A percentile compares a stretch with the other conserved stretches of the same genome.
These are phyloP conservation scores for Apiotrichum akiyoshidainum DNA, from an alignment of 1,284 basidiomycete genomes.

Conservation along the genomic window DNA sequence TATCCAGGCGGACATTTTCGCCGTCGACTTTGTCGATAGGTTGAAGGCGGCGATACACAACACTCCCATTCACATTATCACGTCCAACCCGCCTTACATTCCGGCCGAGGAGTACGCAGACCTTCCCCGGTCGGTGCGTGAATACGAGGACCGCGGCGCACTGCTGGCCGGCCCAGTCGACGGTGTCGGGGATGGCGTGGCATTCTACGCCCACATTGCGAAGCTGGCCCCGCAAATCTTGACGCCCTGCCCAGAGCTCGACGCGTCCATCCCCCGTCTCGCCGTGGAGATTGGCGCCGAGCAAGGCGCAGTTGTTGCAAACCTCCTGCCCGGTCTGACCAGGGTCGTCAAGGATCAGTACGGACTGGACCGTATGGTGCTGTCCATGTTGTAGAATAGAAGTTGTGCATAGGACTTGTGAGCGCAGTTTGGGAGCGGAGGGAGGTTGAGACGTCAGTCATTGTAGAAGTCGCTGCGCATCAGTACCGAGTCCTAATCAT, in stretches of 20 bases:
- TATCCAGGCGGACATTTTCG: constrained; percentile 55
- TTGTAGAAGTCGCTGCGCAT: no score
- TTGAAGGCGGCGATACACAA: constrained; percentile 35
- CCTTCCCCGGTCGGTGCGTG: constrained; percentile 65
- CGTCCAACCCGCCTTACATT: constrained; percentile 93
- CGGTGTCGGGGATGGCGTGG: constrained; percentile 66
- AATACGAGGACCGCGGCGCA: constrained; percentile 74
- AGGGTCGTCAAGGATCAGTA: constrained; percentile 76
- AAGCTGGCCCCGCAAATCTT: constrained; percentile 55
- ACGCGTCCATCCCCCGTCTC: constrained; percentile 46
- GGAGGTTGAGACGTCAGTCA: no score
- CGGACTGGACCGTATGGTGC: constrained; percentile 55
- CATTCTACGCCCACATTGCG: constrained; percentile 73
- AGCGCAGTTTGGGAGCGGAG: no score
- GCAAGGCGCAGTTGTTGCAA: constrained; percentile 64
- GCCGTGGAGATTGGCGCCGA: constrained; percentile 75
- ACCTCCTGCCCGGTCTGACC: constrained; percentile 57
- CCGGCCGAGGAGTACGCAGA: constrained; percentile 61
- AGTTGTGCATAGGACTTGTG: background rate
- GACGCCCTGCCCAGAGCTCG: constrained; percentile 51
- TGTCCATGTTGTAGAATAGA: constrained; percentile 19
- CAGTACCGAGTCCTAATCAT: no score
- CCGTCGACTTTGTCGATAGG: constrained; percentile 28
- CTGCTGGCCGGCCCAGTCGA: constrained; percentile 65
- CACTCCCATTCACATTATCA: constrained; percentile 63